Evolutionary conservation across 495 filamentous ascomycete genomes (phyloP).

Genomic region (Pyrenula massariospora): DNA sequence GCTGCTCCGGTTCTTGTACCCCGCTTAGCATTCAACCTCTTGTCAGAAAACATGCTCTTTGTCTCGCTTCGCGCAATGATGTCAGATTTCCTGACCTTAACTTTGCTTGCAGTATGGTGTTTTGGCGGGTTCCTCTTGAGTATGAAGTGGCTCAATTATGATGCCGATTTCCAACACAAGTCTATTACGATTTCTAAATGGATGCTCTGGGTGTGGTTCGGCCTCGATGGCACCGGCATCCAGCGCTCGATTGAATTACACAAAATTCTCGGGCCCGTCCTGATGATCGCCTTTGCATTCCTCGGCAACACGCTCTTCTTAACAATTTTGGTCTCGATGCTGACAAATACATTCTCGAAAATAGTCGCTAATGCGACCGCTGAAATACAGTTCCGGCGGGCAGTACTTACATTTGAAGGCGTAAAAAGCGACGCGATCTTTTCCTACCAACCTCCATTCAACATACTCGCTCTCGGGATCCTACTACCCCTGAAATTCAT

Average conservation of each 20-base stretch:
- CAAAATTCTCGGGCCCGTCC: conserved; percentile 48
- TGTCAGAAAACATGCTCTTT: conserved; percentile 65
- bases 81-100: conserved; percentile 56
- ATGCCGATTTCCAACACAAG: conserved; percentile 20
- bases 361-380: conserved; percentile 53
- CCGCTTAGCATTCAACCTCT: conserved; percentile 61
- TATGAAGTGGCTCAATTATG: conserved; percentile 48
- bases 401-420: conserved; percentile 64
- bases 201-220: conserved; percentile 79
- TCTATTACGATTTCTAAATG: conserved; percentile 55
- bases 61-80: conserved; percentile 64
- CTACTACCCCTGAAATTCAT: conserved; percentile 55
- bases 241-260: conserved; percentile 54
- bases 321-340: conserved; percentile 64
- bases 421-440: conserved; percentile 67
- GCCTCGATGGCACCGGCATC: conserved; percentile 61
- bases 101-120: conserved; percentile 55
- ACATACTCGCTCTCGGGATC: conserved; percentile 52
- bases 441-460: conserved; percentile 62
- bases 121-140: conserved; percentile 62
- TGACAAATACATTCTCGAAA: conserved; percentile 58
- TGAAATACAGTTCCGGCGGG: conserved; percentile 59
- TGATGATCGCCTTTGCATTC: conserved; percentile 65
- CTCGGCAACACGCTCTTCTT: conserved; percentile 68
- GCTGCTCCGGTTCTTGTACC: conserved; percentile 59